Conservation (phyloP, 2,329 filamentous ascomycete genomes). For the Hypoxylon sp. region DNA sequence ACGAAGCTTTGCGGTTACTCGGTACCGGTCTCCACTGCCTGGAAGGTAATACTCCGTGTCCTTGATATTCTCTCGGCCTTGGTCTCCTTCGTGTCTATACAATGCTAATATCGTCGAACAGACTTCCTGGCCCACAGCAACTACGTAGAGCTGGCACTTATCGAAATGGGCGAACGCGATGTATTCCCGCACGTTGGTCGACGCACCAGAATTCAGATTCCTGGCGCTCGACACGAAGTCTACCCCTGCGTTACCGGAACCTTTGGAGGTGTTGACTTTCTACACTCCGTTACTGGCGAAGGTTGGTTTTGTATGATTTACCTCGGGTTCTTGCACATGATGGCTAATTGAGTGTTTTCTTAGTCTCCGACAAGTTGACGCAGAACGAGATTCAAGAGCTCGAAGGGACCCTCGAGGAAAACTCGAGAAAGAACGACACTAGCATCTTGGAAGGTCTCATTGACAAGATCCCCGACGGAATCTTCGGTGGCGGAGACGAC, state of each 20-base stretch:
- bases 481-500: constrained; percentile 81
- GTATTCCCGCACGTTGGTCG: constrained; percentile 90
- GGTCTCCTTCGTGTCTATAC: neutral
- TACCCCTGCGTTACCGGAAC: constrained; percentile 91
- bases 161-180: constrained; percentile 83
- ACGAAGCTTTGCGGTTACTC: constrained; percentile 87
- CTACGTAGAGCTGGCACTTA: constrained; percentile 88
- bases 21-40: constrained; percentile 92
- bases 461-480: constrained; percentile 82
- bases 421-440: constrained; percentile 72
- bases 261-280: constrained; percentile 93
- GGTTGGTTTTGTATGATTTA: constrained; percentile 51
- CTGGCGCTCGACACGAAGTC: constrained; percentile 73
- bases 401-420: constrained; percentile 81
- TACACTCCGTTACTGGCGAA: constrained; percentile 85
- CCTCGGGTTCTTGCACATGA: neutral
- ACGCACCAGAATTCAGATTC: constrained; percentile 76
- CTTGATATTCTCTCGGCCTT: neutral
- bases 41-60: constrained; percentile 66
- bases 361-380: constrained; percentile 86
- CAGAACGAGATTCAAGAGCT: constrained; percentile 92
- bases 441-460: constrained; percentile 84
- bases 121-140: constrained; percentile 96
- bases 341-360: constrained; percentile 37
- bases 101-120: constrained; percentile 46